These are phyloP conservation scores for Alternaria triticina DNA, from an alignment of 2,329 filamentous ascomycete species.

Conservation along the genomic window DNA sequence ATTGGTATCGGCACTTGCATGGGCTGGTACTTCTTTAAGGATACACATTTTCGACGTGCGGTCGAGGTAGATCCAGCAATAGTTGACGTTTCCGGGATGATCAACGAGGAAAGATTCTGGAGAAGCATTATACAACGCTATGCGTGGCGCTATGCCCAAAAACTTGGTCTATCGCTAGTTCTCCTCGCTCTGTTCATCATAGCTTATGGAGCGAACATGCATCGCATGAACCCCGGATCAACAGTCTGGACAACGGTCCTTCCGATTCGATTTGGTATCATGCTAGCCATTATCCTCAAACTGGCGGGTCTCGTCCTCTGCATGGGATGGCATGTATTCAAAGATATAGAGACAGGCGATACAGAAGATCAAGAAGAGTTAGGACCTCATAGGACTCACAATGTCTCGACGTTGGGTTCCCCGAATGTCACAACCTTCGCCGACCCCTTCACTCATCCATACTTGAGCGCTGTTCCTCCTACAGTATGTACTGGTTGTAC, in stretches of 20 bases:
- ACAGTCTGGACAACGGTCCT: background rate
- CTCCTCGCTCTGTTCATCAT: background rate
- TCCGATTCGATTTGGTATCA: background rate
- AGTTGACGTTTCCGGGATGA: background rate
- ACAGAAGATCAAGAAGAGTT: background rate
- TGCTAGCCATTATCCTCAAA: background rate
- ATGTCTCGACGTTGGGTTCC: background rate
- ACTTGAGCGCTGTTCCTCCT: background rate
- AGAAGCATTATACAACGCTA: background rate
- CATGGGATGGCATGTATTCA: background rate
- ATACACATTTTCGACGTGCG: background rate
- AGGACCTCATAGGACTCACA: background rate
- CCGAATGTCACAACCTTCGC: background rate
- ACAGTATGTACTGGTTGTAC: background rate
- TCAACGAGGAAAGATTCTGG: background rate
- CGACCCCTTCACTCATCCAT: background rate
- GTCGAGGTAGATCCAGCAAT: background rate
- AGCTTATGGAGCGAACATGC: background rate
- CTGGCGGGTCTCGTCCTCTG: background rate
- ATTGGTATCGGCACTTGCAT: background rate
- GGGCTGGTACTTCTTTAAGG: background rate
- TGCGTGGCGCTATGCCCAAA: background rate
- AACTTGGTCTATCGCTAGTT: background rate
- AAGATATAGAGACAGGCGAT: background rate
- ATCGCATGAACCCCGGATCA: background rate